Evolutionary conservation across 2,329 filamentous ascomycete species (phyloP).

Genomic region (Aspergillus uvarum): DNA sequence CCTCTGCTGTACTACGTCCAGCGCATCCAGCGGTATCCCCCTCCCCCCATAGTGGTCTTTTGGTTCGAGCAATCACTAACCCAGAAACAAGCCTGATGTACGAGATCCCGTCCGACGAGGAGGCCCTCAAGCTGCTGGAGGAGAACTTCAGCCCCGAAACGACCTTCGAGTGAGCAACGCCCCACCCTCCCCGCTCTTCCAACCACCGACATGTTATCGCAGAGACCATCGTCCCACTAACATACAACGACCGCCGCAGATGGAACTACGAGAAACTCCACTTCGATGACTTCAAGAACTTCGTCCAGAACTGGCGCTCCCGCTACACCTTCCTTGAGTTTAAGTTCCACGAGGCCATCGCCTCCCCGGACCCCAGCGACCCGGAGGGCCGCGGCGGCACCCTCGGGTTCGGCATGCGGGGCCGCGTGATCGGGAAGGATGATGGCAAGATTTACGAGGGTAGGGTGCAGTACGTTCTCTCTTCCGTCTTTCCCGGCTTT

Average conservation of each 20-base stretch:
- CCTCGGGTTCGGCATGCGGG: neutral
- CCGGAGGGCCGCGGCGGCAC: neutral
- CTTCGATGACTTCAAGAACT: neutral
- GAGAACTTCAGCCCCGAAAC: neutral
- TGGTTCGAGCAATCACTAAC: too few relatives aligned
- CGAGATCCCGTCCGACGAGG: neutral
- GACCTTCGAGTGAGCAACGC: neutral
- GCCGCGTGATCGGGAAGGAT: neutral
- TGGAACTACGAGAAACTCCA: neutral
- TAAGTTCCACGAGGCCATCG: neutral
- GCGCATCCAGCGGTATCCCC: neutral
- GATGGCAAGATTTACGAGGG: neutral
- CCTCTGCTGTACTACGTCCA: constrained; percentile 1
- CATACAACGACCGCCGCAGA: neutral
- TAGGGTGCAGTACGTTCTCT: neutral
- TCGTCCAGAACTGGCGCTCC: neutral
- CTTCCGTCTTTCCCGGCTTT: neutral
- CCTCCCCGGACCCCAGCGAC: neutral
- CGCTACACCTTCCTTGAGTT: neutral
- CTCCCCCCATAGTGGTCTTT: neutral
- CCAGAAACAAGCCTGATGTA: neutral
- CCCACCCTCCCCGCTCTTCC: neutral
- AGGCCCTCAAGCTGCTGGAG: neutral
- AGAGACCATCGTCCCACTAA: too few relatives aligned
- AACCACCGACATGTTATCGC: too few relatives aligned